Evolutionary conservation across 2,329 filamentous ascomycete species (phyloP).

Genomic region (Aureobasidium sp.): DNA sequence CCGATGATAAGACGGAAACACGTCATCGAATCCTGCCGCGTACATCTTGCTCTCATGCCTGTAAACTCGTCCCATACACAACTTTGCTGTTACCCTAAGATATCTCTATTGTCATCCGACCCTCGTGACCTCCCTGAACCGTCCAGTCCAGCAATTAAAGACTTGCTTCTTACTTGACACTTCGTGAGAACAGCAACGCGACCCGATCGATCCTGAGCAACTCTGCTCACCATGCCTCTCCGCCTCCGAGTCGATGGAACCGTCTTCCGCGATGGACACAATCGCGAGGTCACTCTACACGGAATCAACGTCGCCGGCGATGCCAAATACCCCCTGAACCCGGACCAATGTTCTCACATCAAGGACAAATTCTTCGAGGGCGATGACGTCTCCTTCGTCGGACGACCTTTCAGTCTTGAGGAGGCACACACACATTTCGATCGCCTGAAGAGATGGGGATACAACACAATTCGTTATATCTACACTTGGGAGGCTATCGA

Average conservation of each 20-base stretch:
- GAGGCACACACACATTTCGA: constrained; percentile 83
- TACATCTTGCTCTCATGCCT: background rate
- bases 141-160: background rate
- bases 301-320: constrained; percentile 93
- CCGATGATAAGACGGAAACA: background rate
- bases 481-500: constrained; percentile 99
- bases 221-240: constrained; percentile 56
- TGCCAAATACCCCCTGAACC: constrained; percentile 76
- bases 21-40: background rate
- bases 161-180: background rate
- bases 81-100: background rate
- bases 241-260: constrained; percentile 77
- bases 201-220: background rate
- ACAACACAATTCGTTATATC: constrained; percentile 92
- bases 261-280: constrained; percentile 70
- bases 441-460: constrained; percentile 77
- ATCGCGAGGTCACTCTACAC: constrained; percentile 78
- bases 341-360: constrained; percentile 73
- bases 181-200: background rate
- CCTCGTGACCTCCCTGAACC: background rate
- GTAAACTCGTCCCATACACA: background rate
- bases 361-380: constrained; percentile 79
- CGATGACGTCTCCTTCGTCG: constrained; percentile 82
- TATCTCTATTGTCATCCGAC: background rate
- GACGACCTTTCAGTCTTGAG: constrained; percentile 71